Base-by-base conservation (phyloP, 2,329 filamentous ascomycete genomes). In the Escovopsis sp. region DNA sequence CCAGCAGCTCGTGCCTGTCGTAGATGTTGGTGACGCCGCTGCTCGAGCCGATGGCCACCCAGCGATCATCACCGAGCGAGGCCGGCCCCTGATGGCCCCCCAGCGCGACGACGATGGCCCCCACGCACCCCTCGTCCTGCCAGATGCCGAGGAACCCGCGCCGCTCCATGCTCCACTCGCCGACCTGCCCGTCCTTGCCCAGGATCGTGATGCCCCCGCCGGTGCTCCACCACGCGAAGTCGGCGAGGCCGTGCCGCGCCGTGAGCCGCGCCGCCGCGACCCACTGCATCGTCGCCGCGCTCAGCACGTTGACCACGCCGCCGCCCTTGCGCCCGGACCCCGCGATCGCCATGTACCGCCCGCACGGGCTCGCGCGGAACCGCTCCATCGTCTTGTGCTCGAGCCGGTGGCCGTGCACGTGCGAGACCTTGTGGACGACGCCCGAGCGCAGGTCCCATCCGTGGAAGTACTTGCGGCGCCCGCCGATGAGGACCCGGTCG, bases 21-120 rank as follows among this genome's bases (percentile, higher is more conserved):
- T 98, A 98, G 41, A 98, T 68, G 56, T 96, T 96, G 38, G 92
- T 76, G 39, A 98, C 82, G 39, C 90, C 90, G 41, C 76, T 86
- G 43, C 74, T 81, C 39, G 80, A 87, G 10, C 90, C 90, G 30
- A 94, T 65, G 1, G 83, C 86, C 12, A 94, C 74, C 86, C 87
- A 98, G 39, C 83, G 70, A 57, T 94, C 83, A 4, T 78, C 78
- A 18, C 87, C 88, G 4, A 87, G 61, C 31, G 60, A 58, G 4
- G 53, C 51, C 8, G 76, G 70, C 0, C 77, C 78, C 49, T 65
- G 65, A 19, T 66, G 65, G 1, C 81, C 82, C 25, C 90, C 88
- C 3, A 96, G 68, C 3, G 76, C 72, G 36, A 98, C 63, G 14
- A 83, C 80, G 0, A 86, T 93, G 11, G 80, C 87, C 36, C 81